Conservation (phyloP, 305 asterid genomes). For the Nicotiana rustica region DNA sequence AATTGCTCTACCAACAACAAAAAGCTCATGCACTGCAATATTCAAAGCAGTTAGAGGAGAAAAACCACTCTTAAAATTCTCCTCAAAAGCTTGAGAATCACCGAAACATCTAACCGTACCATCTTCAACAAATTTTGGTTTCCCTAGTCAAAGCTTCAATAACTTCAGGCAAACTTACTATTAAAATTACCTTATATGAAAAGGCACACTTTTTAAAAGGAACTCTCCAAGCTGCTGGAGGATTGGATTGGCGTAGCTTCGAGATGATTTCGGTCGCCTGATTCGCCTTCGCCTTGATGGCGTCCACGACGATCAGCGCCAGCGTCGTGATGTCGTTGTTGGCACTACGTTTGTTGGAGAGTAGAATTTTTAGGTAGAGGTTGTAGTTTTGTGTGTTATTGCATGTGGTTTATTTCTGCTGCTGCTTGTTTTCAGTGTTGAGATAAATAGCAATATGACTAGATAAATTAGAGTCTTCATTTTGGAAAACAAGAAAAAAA, state of each 20-base stretch:
- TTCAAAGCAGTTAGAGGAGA: constrained; percentile 50
- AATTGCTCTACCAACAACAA: constrained; percentile 50
- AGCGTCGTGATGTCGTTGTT: constrained; percentile 24
- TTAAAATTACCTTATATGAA: constrained; percentile 25
- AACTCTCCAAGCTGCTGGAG: constrained; percentile 15
- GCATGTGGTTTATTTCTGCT: constrained; percentile 17
- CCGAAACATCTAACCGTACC: constrained; percentile 48
- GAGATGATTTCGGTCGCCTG: constrained; percentile 34
- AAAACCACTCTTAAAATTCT: constrained; percentile 32
- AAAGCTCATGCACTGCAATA: constrained; percentile 48
- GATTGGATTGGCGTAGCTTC: constrained; percentile 29
- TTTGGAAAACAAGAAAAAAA: neutral
- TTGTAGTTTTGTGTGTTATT: constrained; percentile 33
- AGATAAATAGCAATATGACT: neutral
- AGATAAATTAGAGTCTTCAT: constrained; percentile 5
- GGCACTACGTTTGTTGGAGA: neutral
- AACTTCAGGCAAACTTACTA: constrained; percentile 43
- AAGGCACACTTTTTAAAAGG: neutral
- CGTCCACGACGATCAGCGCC: constrained; percentile 34
- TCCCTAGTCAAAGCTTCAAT: constrained; percentile 50
- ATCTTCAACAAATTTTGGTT: constrained; percentile 54
- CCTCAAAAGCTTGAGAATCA: constrained; percentile 55
- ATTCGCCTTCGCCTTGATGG: constrained; percentile 33
- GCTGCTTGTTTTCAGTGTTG: neutral
- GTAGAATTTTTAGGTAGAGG: constrained; percentile 27